A percentile compares a stretch with the other conserved stretches of the same genome.
These are phyloP conservation scores for Lachancea kluyveri DNA, from an alignment of 805 yeast genomes.

Conservation along the genomic window DNA sequence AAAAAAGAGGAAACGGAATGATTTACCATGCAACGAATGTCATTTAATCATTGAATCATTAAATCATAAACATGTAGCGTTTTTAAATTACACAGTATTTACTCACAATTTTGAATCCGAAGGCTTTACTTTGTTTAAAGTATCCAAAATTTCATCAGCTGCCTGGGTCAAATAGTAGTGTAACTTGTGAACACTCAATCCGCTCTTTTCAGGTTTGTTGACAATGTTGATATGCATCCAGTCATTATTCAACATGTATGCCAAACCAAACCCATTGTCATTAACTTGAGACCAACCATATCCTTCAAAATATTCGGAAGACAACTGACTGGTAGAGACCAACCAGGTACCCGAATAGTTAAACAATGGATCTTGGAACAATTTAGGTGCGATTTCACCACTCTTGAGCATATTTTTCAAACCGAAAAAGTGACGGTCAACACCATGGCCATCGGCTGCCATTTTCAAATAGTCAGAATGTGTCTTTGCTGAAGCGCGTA, in stretches of 20 bases:
- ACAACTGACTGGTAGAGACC: slow-evolving; percentile 82
- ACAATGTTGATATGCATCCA: slow-evolving; percentile 83
- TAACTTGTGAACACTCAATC: slow-evolving; percentile 35
- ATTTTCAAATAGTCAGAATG: slow-evolving; percentile 69
- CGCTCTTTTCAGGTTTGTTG: slow-evolving; percentile 39
- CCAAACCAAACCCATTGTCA: slow-evolving; percentile 90
- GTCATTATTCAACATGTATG: slow-evolving; percentile 84
- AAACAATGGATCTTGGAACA: slow-evolving; percentile 72
- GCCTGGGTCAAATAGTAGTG: slow-evolving; percentile 66
- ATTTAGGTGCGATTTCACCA: slow-evolving; percentile 51
- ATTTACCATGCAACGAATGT: no score
- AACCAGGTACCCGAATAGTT: slow-evolving; percentile 79
- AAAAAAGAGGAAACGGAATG: neutral
- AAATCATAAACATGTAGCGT: no score
- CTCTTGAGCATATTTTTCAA: slow-evolving; percentile 64
- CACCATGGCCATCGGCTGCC: slow-evolving; percentile 83
- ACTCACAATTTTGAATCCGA: slow-evolving; percentile 15
- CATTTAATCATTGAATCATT: no score
- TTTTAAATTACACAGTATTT: no score
- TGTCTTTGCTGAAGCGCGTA: slow-evolving; percentile 64
- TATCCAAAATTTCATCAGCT: slow-evolving; percentile 73
- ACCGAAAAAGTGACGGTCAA: slow-evolving; percentile 92
- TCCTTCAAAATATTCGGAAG: slow-evolving; percentile 78
- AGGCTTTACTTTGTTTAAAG: slow-evolving; percentile 33
- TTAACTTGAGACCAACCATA: slow-evolving; percentile 96